These are phyloP conservation scores for Xylariomycetidae sp. DNA, from an alignment of 2,329 filamentous ascomycete genomes.

Conservation along the genomic window DNA sequence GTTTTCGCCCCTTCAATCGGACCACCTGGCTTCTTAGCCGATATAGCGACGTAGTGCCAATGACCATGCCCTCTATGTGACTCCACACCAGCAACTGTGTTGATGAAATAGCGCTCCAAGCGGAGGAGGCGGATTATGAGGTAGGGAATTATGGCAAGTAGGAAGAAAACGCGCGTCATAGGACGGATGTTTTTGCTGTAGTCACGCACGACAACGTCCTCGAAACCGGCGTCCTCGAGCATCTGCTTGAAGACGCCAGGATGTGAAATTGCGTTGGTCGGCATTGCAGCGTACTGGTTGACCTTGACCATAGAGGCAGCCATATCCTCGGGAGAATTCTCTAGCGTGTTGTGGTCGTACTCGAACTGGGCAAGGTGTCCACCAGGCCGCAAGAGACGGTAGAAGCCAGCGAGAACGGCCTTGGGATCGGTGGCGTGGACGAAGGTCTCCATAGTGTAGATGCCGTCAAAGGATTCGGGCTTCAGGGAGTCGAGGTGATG, in stretches of 20 bases:
- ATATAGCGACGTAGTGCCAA: conserved; percentile 31
- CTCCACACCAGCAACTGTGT: conserved; percentile 38
- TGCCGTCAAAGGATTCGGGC: conserved; percentile 37
- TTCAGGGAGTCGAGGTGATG: conserved; percentile 39
- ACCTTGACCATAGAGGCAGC: conserved; percentile 27
- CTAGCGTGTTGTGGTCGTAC: conserved; percentile 35
- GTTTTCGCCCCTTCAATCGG: conserved; percentile 12
- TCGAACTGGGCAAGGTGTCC: conserved; percentile 40
- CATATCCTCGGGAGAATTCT: conserved; percentile 23
- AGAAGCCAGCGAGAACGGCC: conserved; percentile 38
- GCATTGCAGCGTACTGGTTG: conserved; percentile 40
- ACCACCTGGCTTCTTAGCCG: conserved; percentile 29
- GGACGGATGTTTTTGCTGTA: conserved; percentile 40
- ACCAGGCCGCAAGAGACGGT: conserved; percentile 40
- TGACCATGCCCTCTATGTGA: conserved; percentile 26
- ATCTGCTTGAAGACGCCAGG: conserved; percentile 33
- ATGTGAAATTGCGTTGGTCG: conserved; percentile 32
- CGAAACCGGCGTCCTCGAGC: conserved; percentile 38
- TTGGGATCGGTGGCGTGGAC: conserved; percentile 45
- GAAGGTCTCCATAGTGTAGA: conserved; percentile 52
- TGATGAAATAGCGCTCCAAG: conserved; percentile 40
- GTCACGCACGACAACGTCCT: conserved; percentile 37
- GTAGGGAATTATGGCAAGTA: conserved; percentile 40
- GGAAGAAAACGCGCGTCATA: conserved; percentile 41
- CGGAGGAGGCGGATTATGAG: conserved; percentile 35